Evolutionary conservation across 441 rosid genomes (phyloP).

Genomic region (Adansonia madagascariensis): DNA sequence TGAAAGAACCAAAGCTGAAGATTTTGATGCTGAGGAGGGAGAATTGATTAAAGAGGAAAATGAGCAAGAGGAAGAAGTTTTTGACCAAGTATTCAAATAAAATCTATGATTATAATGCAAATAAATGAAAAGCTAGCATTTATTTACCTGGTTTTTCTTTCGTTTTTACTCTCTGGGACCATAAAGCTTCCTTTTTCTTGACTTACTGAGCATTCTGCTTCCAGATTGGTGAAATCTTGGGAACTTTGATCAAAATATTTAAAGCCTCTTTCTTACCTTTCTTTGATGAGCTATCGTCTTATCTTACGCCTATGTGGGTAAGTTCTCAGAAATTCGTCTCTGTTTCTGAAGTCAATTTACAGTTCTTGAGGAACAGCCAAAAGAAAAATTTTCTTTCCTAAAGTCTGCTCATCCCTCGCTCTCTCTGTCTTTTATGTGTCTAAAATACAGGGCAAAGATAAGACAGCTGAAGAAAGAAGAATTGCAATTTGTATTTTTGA

Average conservation of each 20-base stretch:
- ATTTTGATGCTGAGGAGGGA: slow-evolving; percentile 96
- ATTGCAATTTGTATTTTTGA: slow-evolving; percentile 99
- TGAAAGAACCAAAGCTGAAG: slow-evolving; percentile 95
- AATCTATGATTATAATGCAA: slow-evolving; percentile 24
- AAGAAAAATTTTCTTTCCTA: neutral
- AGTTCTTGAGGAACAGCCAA: slow-evolving; percentile 3
- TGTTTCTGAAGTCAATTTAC: neutral
- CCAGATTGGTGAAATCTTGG: slow-evolving; percentile 98
- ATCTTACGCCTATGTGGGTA: slow-evolving; percentile 99
- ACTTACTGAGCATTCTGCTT: slow-evolving; percentile 23
- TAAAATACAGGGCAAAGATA: slow-evolving; percentile 81
- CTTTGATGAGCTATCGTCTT: slow-evolving; percentile 91
- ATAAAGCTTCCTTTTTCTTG: slow-evolving; percentile 17
- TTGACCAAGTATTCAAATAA: slow-evolving; percentile 75
- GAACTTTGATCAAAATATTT: slow-evolving; percentile 94
- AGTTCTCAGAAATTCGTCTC: slow-evolving; percentile 37
- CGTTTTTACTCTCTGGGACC: slow-evolving; percentile 2
- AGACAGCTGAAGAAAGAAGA: slow-evolving; percentile 98
- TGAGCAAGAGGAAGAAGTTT: slow-evolving; percentile 99
- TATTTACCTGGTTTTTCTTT: neutral
- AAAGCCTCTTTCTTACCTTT: slow-evolving; percentile 90
- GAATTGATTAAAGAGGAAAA: slow-evolving; percentile 98
- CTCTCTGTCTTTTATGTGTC: neutral
- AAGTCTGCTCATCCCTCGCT: neutral
- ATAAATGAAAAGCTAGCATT: neutral